Conservation (phyloP, 2,329 filamentous ascomycete genomes). For the Pestalotiopsis sp. region DNA sequence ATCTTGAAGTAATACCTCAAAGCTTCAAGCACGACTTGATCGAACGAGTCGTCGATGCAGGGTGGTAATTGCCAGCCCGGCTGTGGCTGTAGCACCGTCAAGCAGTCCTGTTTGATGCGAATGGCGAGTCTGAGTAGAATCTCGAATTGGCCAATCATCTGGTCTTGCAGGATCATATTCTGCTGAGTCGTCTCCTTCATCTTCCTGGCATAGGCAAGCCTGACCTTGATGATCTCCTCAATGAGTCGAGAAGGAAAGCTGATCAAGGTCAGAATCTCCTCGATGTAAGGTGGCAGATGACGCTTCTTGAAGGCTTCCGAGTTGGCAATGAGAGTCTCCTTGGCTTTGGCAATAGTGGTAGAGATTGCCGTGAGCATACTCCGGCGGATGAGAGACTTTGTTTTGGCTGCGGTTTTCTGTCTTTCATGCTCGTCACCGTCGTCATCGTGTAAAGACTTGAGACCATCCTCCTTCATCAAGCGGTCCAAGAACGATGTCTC, state of each 20-base stretch:
- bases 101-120: conserved; percentile 87
- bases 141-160: conserved; percentile 97
- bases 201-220: conserved; percentile 87
- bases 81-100: conserved; percentile 81
- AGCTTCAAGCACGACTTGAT: conserved; percentile 86
- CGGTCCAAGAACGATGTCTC: conserved; percentile 94
- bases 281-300: conserved; percentile 93
- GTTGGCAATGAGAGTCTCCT: conserved; percentile 86
- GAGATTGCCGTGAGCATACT: conserved; percentile 87
- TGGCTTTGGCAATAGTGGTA: conserved; percentile 89
- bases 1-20: conserved; percentile 99
- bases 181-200: conserved; percentile 95
- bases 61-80: conserved; percentile 94
- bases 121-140: conserved; percentile 90
- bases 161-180: conserved; percentile 91
- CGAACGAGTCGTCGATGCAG: conserved; percentile 96
- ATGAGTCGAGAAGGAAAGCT: conserved; percentile 96
- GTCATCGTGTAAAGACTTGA: conserved; percentile 88
- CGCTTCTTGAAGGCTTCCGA: conserved; percentile 82
- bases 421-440: conserved; percentile 58
- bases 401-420: conserved; percentile 37
- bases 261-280: conserved; percentile 92
- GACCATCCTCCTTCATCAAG: conserved; percentile 91
- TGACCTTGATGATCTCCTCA: conserved; percentile 92
- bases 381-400: conserved; percentile 48